These are phyloP conservation scores for Candida schatavii DNA, from an alignment of 805 yeast genomes.

Conservation along the genomic window DNA sequence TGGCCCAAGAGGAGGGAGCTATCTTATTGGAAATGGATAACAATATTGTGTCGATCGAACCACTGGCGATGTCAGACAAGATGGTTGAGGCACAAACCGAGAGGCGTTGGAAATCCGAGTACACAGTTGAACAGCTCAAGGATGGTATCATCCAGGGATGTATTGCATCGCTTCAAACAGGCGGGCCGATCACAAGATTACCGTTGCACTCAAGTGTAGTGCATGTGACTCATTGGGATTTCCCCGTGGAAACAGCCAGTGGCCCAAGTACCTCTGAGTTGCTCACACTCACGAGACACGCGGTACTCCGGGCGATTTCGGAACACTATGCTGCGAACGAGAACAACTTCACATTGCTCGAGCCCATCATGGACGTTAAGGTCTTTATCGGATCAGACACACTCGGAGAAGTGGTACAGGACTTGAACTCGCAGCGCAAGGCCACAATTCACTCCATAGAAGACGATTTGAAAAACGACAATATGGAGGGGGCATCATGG, in stretches of 20 bases:
- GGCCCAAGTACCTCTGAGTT: constrained; percentile 37
- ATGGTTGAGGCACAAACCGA: constrained; percentile 24
- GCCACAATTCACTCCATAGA: constrained; percentile 73
- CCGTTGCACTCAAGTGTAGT: constrained; percentile 62
- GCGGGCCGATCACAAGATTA: constrained; percentile 58
- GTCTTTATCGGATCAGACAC: constrained; percentile 68
- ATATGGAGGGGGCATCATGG: constrained; percentile 39
- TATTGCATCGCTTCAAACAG: constrained; percentile 60
- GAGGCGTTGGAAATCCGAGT: constrained; percentile 49
- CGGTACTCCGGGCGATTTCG: constrained; percentile 21
- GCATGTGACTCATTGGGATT: constrained; percentile 47
- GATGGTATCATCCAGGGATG: constrained; percentile 58
- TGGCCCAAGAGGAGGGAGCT: constrained; percentile 40
- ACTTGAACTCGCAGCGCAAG: constrained; percentile 71
- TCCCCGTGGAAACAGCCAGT: constrained; percentile 50
- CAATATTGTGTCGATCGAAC: constrained; percentile 41
- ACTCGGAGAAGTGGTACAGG: constrained; percentile 82
- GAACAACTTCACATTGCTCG: constrained; percentile 56
- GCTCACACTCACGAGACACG: constrained; percentile 43
- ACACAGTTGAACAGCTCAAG: constrained; percentile 47
- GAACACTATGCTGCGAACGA: constrained; percentile 14
- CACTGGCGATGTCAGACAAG: constrained; percentile 23
- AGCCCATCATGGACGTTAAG: constrained; percentile 81
- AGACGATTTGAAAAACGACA: constrained; percentile 46
- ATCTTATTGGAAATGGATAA: constrained; percentile 44